A percentile compares a stretch with the other conserved stretches of the same genome.
phyloP scores from a whole-genome alignment of 352 stramenopile genomes.

The Phytopythium montanum region DNA sequence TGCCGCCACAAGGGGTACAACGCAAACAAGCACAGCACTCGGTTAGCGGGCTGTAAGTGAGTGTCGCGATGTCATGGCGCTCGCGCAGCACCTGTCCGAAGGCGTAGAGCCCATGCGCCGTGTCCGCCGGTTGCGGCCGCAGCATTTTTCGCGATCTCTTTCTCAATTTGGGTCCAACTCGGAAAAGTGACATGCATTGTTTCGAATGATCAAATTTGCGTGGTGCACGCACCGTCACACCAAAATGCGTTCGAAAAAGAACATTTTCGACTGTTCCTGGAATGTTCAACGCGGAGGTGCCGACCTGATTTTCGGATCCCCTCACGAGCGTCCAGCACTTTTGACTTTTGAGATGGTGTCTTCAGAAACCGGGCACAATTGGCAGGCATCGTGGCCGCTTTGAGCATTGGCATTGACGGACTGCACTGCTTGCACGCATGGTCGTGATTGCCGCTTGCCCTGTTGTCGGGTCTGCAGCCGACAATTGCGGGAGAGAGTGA shows the following conservation, averaged over 20 bases:
- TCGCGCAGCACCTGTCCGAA: conserved; percentile 40
- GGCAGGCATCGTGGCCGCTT: no score
- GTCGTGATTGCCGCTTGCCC: no score
- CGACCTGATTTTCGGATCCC: neutral
- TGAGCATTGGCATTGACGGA: no score
- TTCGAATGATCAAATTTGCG: neutral
- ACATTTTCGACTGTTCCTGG: neutral
- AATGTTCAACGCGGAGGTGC: neutral
- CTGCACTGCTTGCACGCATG: no score
- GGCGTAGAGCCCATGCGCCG: conserved; percentile 22
- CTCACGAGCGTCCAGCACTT: neutral
- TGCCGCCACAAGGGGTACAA: neutral
- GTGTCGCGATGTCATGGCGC: neutral
- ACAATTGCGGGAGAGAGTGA: neutral
- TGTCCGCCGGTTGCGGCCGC: conserved; percentile 3
- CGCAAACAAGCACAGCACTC: neutral
- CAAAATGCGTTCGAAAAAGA: neutral
- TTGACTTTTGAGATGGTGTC: no score
- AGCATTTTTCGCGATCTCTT: conserved; percentile 1
- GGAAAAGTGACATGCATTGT: neutral
- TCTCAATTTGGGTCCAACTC: neutral
- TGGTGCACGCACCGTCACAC: no score
- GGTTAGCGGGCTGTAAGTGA: neutral
- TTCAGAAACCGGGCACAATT: no score
- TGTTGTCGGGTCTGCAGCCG: no score